Percentiles rank a stretch among this genome's conserved stretches.
These are phyloP conservation scores for Naematelia aurantialba DNA, from an alignment of 768 basidiomycete genomes.

Conservation along the genomic window DNA sequence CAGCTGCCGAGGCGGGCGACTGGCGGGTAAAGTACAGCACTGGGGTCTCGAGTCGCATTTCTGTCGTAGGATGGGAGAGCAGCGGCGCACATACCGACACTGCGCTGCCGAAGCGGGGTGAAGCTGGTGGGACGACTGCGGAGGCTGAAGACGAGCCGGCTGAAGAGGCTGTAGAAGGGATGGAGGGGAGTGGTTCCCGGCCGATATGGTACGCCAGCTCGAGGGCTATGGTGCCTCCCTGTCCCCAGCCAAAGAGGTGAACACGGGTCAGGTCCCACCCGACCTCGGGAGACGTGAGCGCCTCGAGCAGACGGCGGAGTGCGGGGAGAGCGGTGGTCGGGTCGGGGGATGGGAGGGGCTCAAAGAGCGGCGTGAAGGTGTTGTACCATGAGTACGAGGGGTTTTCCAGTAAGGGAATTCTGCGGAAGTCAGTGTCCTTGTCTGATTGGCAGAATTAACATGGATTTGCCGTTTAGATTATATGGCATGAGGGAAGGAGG, in stretches of 20 bases:
- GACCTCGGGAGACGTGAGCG: conserved; percentile 23
- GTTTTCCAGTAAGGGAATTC: conserved; percentile 37
- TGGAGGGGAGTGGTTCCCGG: conserved; percentile 8
- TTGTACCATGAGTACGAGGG: conserved; percentile 43
- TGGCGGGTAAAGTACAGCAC: conserved; percentile 33
- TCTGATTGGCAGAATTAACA: too few relatives aligned
- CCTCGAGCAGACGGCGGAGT: conserved; percentile 22
- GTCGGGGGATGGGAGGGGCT: conserved; percentile 33
- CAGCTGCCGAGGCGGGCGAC: conserved; percentile 12
- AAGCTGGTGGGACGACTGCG: too few relatives aligned
- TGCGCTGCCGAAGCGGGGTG: conserved; percentile 32
- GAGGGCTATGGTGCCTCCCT: conserved; percentile 41
- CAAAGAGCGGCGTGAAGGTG: conserved; percentile 36
- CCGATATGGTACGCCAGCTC: conserved; percentile 36
- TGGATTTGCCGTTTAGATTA: too few relatives aligned
- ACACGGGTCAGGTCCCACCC: conserved; percentile 37
- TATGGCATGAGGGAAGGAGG: too few relatives aligned
- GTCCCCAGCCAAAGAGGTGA: conserved; percentile 49
- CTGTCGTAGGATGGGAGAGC: conserved; percentile 28
- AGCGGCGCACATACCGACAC: conserved; percentile 36
- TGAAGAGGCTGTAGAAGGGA: background rate
- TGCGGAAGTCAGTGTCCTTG: conserved; percentile 10
- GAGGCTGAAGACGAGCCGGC: background rate
- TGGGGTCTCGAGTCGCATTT: conserved; percentile 26
- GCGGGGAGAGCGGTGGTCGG: conserved; percentile 20